These are phyloP conservation scores for Blastobotrys indianensis DNA, from an alignment of 1,139 yeast species.

Conservation along the genomic window DNA sequence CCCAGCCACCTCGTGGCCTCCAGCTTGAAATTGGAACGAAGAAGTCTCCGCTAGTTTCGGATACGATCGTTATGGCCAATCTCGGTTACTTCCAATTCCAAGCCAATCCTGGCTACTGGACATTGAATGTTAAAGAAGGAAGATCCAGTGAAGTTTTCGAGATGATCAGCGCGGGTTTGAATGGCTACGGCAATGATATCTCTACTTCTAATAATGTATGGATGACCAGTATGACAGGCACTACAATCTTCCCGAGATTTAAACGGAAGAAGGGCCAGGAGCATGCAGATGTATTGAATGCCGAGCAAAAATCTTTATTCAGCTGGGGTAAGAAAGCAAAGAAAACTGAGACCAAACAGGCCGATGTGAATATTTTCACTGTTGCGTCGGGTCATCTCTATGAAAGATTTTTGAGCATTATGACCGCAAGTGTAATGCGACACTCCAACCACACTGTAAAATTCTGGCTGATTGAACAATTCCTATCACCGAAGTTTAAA, in stretches of 20 bases:
- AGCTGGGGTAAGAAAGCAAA: slow-evolving; percentile 6
- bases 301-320: slow-evolving; percentile 10
- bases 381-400: slow-evolving; percentile 76
- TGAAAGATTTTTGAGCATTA: slow-evolving; percentile 65
- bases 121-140: slow-evolving; percentile 42
- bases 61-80: slow-evolving; percentile 66
- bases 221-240: slow-evolving; percentile 40
- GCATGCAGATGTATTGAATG: slow-evolving; percentile 32
- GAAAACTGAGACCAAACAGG: slow-evolving; percentile 28
- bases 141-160: slow-evolving; percentile 40
- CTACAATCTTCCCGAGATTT: slow-evolving; percentile 43
- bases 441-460: slow-evolving; percentile 60
- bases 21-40: slow-evolving; percentile 40
- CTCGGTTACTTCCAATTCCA: slow-evolving; percentile 72
- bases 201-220: slow-evolving; percentile 18
- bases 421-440: slow-evolving; percentile 70
- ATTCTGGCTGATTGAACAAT: slow-evolving; percentile 85
- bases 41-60: slow-evolving; percentile 31
- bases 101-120: slow-evolving; percentile 64
- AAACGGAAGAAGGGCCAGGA: slow-evolving; percentile 41
- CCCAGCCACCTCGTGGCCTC: slow-evolving; percentile 47
- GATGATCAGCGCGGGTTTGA: slow-evolving; percentile 34
- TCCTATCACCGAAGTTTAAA: slow-evolving; percentile 63
- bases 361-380: slow-evolving; percentile 75
- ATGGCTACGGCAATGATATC: slow-evolving; percentile 24